These are phyloP conservation scores for Candida albicans DNA, from an alignment of 1,139 yeast genomes.

Conservation along the genomic window DNA sequence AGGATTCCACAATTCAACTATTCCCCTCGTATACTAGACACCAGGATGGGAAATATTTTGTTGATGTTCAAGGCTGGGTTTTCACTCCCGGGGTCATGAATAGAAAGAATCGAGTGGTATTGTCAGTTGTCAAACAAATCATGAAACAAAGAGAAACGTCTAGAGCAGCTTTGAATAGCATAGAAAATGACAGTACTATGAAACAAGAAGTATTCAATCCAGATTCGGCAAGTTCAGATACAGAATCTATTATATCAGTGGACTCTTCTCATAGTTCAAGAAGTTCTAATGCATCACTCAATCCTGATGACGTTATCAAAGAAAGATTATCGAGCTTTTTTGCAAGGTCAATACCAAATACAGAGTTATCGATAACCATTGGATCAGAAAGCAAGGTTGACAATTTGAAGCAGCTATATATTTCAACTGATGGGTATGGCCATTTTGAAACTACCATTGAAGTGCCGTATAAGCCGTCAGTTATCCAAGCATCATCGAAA, in stretches of 20 bases:
- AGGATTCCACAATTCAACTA: conserved; percentile 38
- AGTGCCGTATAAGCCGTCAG: conserved; percentile 57
- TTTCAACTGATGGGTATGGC: conserved; percentile 60
- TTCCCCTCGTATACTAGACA: conserved; percentile 68
- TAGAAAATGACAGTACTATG: conserved; percentile 30
- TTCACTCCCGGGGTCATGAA: conserved; percentile 69
- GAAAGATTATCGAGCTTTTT: conserved; percentile 62
- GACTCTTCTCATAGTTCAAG: conserved; percentile 6
- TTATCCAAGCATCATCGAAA: conserved; percentile 41
- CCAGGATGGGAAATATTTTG: conserved; percentile 39
- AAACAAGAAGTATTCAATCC: conserved; percentile 28
- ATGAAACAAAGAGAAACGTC: conserved; percentile 38
- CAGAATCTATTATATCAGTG: conserved; percentile 19
- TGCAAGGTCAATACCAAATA: conserved; percentile 55
- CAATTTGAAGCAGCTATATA: conserved; percentile 23
- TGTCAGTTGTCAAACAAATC: conserved; percentile 70
- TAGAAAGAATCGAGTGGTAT: conserved; percentile 66
- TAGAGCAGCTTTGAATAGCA: conserved; percentile 28
- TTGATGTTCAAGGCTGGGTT: conserved; percentile 74
- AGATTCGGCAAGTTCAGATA: conserved; percentile 15
- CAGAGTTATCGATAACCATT: conserved; percentile 50
- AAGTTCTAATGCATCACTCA: conserved; percentile 6
- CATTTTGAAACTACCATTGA: conserved; percentile 50
- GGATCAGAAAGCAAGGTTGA: conserved; percentile 41
- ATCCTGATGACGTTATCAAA: conserved; percentile 42